phyloP scores from a whole-genome alignment of 176 grass and related monocot genomes.

The Cenchrus fungigraminus region DNA sequence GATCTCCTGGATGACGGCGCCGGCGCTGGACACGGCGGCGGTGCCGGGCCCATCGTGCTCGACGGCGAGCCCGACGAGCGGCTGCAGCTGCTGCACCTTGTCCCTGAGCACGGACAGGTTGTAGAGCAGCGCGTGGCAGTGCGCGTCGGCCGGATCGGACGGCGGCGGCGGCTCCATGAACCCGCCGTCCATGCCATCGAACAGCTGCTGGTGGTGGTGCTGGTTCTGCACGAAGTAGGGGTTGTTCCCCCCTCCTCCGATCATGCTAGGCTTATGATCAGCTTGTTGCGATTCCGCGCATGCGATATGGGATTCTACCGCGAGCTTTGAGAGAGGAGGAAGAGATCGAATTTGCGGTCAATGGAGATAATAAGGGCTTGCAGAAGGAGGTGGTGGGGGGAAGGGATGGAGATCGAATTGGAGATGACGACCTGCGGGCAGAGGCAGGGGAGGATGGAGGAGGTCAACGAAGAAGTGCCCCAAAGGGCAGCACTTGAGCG shows the following conservation, averaged over 20 bases:
- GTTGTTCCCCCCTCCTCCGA: slow-evolving; percentile 32
- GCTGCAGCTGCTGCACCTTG: slow-evolving; percentile 82
- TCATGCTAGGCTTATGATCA: slow-evolving; percentile 30
- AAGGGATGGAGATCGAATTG: background rate
- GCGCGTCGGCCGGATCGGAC: slow-evolving; percentile 10
- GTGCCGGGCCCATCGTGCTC: slow-evolving; percentile 35
- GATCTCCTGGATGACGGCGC: slow-evolving; percentile 72
- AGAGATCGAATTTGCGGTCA: background rate
- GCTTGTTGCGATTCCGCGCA: slow-evolving; percentile 17
- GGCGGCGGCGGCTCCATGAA: background rate
- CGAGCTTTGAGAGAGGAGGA: background rate
- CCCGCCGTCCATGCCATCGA: slow-evolving; percentile 36
- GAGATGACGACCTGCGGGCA: background rate
- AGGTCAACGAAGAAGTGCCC: slow-evolving; percentile 32
- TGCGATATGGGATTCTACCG: slow-evolving; percentile 5
- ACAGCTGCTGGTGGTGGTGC: slow-evolving; percentile 38
- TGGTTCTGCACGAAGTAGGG: slow-evolving; percentile 51
- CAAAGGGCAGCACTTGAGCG: slow-evolving; percentile 29
- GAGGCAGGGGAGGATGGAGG: background rate
- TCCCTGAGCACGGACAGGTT: slow-evolving; percentile 67
- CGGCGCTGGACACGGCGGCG: slow-evolving; percentile 44
- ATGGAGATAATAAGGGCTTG: slow-evolving; percentile 13
- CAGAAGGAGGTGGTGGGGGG: background rate
- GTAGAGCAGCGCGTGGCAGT: slow-evolving; percentile 59
- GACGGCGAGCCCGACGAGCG: slow-evolving; percentile 56